Evolutionary conservation across 257 asterid genomes (phyloP).

Genomic region (Solanum virginianum): DNA sequence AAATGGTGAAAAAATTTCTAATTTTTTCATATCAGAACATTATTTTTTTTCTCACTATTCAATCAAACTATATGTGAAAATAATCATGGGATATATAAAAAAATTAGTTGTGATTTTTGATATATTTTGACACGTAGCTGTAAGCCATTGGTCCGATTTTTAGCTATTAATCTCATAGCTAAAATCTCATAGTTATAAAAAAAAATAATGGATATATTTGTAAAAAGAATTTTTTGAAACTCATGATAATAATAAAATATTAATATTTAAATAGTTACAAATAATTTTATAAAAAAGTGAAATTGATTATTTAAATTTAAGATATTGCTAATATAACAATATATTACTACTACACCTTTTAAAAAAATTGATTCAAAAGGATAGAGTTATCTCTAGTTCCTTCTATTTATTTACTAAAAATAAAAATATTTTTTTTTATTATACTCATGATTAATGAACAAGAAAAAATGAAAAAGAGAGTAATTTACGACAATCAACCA

Average conservation of each 20-base stretch:
- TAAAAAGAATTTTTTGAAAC: neutral
- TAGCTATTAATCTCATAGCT: neutral
- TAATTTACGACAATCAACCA: conserved; percentile 1
- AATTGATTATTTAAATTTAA: neutral
- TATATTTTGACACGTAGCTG: neutral
- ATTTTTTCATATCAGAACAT: neutral
- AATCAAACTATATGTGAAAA: neutral
- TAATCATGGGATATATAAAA: no score
- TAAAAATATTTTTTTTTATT: no score
- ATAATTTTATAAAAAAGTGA: neutral
- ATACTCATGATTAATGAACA: neutral
- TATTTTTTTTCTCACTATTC: neutral
- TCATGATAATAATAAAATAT: neutral
- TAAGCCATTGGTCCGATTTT: neutral
- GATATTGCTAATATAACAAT: neutral
- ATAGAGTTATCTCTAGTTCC: no score
- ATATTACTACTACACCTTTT: neutral
- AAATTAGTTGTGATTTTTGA: neutral
- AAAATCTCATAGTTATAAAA: neutral
- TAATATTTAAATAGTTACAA: neutral
- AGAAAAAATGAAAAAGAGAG: neutral
- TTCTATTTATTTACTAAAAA: no score
- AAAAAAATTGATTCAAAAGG: neutral
- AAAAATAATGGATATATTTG: no score
- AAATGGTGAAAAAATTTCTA: neutral